Evolutionary conservation across 108 stramenopile species (phyloP), one percentile per base, ranked within the genome.

Genomic region (Pseudonitzschia pungens): DNA sequence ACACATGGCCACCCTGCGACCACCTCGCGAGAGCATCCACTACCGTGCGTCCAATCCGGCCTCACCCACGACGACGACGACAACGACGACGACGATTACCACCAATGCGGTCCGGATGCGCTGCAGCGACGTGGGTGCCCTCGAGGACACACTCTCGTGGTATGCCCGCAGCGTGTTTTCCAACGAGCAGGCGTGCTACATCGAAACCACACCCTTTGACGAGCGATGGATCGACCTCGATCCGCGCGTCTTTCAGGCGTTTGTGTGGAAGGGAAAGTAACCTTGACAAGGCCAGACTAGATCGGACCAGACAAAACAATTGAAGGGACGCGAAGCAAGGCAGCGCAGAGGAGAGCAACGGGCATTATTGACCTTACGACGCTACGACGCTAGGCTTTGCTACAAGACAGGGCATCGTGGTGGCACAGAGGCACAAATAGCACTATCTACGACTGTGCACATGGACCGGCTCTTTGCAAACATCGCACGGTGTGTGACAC

Each of bases 191-290:
- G 75, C 65, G 29, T 70, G 78, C 22, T 92, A 90, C 66, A 90
- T 96, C 69, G 95, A 96, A 69, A 51, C 42, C 5, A 89, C 89
- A 75, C 76, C 82, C 45, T 96, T 92, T 92, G 86, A 92, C 70
- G 95, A 93, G 45, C 79, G 53, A 15, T 78, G 89, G 81, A 80
- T 89, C 31, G 95, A 92, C 71, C 89, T 93, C 77, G 95, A 96
- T 65, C 95, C 95, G 28, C 81, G 95, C 32, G 92, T 93, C 41
- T 96, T 93, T 80, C 95, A 96, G 76, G 89, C 86, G 4, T 96
- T 93, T 77, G 81, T 93, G 53, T 96, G 95, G 95, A 73, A 44
- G 14, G 67, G 73, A 41, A 65, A 59, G 6, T 69, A 77, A 0
- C 24, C 22, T n/a, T n/a, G 53, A 6, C 36, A 36, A 36, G 6